A percentile compares a stretch with the other conserved stretches of the same genome.
Conservation (phyloP, 1,284 basidiomycete genomes). For the Fistulina hepatica region DNA sequence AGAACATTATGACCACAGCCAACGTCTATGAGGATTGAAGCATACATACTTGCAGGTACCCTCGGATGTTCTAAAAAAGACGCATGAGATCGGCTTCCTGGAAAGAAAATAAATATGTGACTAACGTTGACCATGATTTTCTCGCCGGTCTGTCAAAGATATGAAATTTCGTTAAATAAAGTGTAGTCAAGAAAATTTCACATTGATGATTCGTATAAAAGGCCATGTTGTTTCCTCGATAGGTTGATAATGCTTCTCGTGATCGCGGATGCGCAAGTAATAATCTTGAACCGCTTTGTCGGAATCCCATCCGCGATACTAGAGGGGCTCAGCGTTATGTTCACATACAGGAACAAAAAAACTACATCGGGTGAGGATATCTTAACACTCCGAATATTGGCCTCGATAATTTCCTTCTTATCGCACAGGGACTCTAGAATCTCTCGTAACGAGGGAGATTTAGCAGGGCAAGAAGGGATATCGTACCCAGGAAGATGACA, state of each 20-base stretch:
- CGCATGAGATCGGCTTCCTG: not conserved
- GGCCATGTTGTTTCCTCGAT: constrained; percentile 81
- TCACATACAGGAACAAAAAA: constrained; percentile 9
- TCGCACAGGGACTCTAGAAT: constrained; percentile 72
- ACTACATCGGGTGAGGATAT: constrained; percentile 93
- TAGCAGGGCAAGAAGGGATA: not conserved
- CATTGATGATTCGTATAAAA: constrained; percentile 94
- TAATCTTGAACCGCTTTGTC: constrained; percentile 90
- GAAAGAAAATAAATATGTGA: constrained; percentile 8
- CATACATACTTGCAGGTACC: constrained; percentile 59
- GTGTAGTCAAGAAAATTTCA: constrained; percentile 18
- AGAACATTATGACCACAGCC: constrained; percentile 7
- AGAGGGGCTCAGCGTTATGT: constrained; percentile 4
- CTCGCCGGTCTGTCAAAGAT: constrained; percentile 68
- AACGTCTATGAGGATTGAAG: not conserved
- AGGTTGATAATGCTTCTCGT: constrained; percentile 84
- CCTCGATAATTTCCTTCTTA: constrained; percentile 85
- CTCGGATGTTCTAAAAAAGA: constrained; percentile 63
- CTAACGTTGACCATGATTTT: constrained; percentile 85
- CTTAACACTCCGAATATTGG: constrained; percentile 94
- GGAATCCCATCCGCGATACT: constrained; percentile 92
- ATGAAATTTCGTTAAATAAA: constrained; percentile 1
- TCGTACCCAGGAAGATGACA: constrained; percentile 84
- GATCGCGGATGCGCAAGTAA: constrained; percentile 78
- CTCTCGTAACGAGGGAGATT: not conserved